Evolutionary conservation across 1,284 basidiomycete species (phyloP).

Genomic region (Stygiomarasmius scandens): DNA sequence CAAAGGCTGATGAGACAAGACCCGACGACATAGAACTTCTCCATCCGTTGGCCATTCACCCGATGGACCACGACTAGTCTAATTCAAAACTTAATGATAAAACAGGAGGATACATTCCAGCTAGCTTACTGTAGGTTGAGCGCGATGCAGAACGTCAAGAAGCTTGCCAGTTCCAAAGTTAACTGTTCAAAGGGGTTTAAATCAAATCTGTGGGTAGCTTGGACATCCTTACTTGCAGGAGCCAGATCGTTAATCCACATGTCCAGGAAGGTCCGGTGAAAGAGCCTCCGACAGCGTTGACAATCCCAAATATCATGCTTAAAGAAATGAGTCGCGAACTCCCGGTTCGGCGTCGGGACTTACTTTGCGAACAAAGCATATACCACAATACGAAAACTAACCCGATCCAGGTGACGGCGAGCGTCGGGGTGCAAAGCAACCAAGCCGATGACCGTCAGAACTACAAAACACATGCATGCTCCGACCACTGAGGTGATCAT

Average conservation of each 20-base stretch:
- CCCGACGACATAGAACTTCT: constrained; percentile 17
- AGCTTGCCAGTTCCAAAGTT: constrained; percentile 21
- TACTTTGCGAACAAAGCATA: constrained; percentile 21
- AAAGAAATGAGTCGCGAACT: background rate
- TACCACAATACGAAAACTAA: constrained; percentile 22
- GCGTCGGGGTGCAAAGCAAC: constrained; percentile 16
- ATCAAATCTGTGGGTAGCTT: background rate
- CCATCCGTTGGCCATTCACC: constrained; percentile 15
- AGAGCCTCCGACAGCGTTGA: constrained; percentile 17
- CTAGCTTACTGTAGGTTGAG: constrained; percentile 16
- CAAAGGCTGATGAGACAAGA: background rate
- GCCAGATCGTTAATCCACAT: constrained; percentile 20
- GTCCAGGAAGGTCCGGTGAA: constrained; percentile 13
- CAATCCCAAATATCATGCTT: constrained; percentile 23
- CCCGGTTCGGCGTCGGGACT: too few species aligned
- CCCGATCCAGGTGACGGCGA: constrained; percentile 21
- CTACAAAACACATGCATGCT: constrained; percentile 20
- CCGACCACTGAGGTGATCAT: constrained; percentile 19
- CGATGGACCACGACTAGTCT: constrained; percentile 18
- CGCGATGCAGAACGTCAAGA: constrained; percentile 19
- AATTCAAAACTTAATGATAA: background rate
- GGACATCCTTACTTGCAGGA: constrained; percentile 16
- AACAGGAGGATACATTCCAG: background rate
- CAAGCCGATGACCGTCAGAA: constrained; percentile 16
- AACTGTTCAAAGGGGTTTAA: constrained; percentile 7